Conservation (phyloP, 179 eudicot genomes). For the Heliamphora pulchella region DNA sequence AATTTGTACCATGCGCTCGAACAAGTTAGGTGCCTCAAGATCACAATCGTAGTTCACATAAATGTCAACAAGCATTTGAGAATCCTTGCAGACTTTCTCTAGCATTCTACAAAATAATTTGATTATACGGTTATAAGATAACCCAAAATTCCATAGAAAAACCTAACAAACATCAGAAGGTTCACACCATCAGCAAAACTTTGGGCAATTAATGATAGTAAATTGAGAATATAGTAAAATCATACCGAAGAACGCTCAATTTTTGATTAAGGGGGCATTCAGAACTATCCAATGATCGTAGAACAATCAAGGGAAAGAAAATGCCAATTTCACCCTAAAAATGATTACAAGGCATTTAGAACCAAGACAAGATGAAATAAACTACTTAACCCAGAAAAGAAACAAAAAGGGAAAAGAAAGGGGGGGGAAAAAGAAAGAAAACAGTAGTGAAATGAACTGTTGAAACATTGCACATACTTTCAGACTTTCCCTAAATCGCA, state of each 20-base stretch:
- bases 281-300: conserved; percentile 73
- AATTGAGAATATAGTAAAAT: conserved; percentile 6
- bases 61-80: conserved; percentile 93
- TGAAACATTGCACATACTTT: conserved; percentile 45
- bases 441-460: conserved; percentile 7
- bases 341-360: not conserved
- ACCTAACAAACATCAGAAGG: not conserved
- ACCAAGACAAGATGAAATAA: not conserved
- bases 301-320: conserved; percentile 87
- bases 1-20: conserved; percentile 75
- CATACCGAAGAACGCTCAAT: conserved; percentile 72
- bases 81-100: conserved; percentile 90
- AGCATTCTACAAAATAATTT: conserved; percentile 63
- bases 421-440: not conserved
- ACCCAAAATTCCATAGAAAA: not conserved
- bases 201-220: conserved; percentile 11
- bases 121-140: not conserved
- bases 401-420: not conserved
- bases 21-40: conserved; percentile 85
- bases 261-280: conserved; percentile 62
- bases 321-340: conserved; percentile 89
- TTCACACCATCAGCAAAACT: not conserved
- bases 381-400: not conserved
- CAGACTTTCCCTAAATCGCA: conserved; percentile 86
- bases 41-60: conserved; percentile 96